phyloP scores from a whole-genome alignment of 495 filamentous ascomycete species.

The Baudoinia panamericana region DNA sequence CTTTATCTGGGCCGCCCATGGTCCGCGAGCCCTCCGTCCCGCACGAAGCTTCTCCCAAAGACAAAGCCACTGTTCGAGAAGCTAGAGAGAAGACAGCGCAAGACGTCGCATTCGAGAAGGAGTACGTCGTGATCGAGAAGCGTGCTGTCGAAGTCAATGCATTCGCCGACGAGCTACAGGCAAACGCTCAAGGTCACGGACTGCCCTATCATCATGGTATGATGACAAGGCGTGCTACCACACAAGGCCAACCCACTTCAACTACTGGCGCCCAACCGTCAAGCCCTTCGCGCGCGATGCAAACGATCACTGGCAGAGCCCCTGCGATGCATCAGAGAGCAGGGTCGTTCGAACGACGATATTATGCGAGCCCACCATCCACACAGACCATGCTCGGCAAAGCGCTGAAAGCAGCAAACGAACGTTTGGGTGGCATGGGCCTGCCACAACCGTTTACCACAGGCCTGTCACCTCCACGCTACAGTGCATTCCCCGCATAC shows the following conservation, averaged over 20 bases:
- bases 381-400: constrained; percentile 85
- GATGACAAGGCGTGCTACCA: constrained; percentile 56
- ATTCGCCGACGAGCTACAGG: constrained; percentile 84
- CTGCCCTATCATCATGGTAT: constrained; percentile 25
- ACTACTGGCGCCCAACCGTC: constrained; percentile 41
- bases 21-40: constrained; percentile 32
- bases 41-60: constrained; percentile 11
- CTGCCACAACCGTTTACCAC: constrained; percentile 35
- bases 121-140: constrained; percentile 95
- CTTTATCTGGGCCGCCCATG: constrained; percentile 35
- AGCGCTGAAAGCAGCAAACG: constrained; percentile 84
- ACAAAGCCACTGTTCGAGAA: constrained; percentile 36
- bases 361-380: constrained; percentile 53
- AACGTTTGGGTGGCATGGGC: constrained; percentile 38
- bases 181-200: constrained; percentile 41
- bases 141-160: constrained; percentile 90
- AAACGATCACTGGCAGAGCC: constrained; percentile 43
- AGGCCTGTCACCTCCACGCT: constrained; percentile 58
- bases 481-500: constrained; percentile 74
- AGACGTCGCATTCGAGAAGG: constrained; percentile 77
- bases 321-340: constrained; percentile 48
- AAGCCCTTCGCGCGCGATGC: constrained; percentile 47
- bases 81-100: constrained; percentile 67
- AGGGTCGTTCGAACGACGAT: constrained; percentile 66
- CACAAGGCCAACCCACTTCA: constrained; percentile 46